Evolutionary conservation across 768 basidiomycete genomes (phyloP).

Genomic region (Coprinopsis strossmayeri): DNA sequence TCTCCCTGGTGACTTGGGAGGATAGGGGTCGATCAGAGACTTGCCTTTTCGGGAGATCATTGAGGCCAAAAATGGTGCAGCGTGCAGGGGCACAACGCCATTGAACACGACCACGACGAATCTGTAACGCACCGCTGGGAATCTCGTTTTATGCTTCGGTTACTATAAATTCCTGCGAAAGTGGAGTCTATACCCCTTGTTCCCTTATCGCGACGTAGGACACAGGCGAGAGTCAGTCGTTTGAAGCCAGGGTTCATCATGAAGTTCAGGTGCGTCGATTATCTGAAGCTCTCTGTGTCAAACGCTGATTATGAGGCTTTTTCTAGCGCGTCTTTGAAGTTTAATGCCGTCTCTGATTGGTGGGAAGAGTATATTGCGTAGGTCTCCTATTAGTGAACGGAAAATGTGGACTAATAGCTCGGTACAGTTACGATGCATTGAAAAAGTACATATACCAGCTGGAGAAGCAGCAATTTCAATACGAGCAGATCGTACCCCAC

Average conservation of each 20-base stretch:
- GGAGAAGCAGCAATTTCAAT: constrained; percentile 65
- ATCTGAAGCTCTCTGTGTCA: not conserved
- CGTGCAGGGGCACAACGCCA: too few species aligned
- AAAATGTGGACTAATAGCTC: not conserved
- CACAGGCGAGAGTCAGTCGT: constrained; percentile 15
- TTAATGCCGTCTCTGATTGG: constrained; percentile 90
- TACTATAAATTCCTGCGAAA: constrained; percentile 11
- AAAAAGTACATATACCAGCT: constrained; percentile 84
- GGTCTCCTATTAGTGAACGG: constrained; percentile 21
- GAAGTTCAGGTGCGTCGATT: constrained; percentile 51
- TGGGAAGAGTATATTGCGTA: constrained; percentile 89
- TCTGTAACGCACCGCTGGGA: not conserved
- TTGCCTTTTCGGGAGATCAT: too few species aligned
- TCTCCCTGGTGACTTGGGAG: too few species aligned
- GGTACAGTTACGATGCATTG: constrained; percentile 68
- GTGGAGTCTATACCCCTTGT: constrained; percentile 37
- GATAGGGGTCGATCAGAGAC: too few species aligned
- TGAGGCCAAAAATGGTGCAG: too few species aligned
- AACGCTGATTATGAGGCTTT: not conserved
- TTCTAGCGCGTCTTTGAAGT: constrained; percentile 74
- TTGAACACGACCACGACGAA: not conserved
- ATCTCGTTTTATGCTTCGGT: not conserved
- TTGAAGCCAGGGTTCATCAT: constrained; percentile 28
- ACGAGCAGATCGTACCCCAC: constrained; percentile 21
- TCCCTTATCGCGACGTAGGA: constrained; percentile 20